Evolutionary conservation across 23 red algal genomes (phyloP).

Genomic region (Gracilaria gracilis): DNA sequence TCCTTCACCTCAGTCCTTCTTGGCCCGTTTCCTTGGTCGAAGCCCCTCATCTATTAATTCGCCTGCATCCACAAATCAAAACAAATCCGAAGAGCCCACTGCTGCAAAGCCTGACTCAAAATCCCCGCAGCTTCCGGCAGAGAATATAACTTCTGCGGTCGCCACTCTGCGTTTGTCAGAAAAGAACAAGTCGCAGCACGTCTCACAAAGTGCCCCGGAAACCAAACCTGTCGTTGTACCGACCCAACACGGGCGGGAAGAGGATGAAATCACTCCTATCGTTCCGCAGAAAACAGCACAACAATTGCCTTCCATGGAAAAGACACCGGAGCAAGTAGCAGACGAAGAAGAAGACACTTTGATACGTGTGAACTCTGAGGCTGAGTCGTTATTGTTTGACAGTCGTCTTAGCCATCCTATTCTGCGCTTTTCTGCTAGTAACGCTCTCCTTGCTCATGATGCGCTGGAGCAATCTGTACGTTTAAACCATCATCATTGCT

Average conservation of each 20-base stretch:
- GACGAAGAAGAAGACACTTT: conserved; percentile 50
- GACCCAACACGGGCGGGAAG: background rate
- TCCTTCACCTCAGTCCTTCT: background rate
- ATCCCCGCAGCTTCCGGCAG: background rate
- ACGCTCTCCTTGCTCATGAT: conserved; percentile 57
- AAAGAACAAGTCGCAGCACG: background rate
- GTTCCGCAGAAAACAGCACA: too few species aligned
- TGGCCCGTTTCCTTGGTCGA: conserved; percentile 33
- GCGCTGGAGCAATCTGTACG: conserved; percentile 43
- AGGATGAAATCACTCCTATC: background rate
- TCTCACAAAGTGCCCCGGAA: background rate
- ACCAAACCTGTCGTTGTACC: background rate
- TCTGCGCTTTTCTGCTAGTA: conserved; percentile 62
- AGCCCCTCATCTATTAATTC: background rate
- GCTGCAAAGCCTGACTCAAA: background rate
- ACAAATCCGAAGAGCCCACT: background rate
- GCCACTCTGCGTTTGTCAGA: background rate
- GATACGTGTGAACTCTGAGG: conserved; percentile 11
- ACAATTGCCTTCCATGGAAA: background rate
- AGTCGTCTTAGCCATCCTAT: conserved; percentile 35
- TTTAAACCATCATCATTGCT: background rate
- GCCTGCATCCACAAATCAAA: background rate
- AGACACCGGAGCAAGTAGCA: conserved; percentile 44
- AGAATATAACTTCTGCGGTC: conserved; percentile 17
- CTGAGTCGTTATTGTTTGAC: conserved; percentile 35